A percentile compares a stretch with the other conserved stretches of the same genome.
These are phyloP conservation scores for Galium porrigens DNA, from an alignment of 305 asterid species.

Conservation along the genomic window DNA sequence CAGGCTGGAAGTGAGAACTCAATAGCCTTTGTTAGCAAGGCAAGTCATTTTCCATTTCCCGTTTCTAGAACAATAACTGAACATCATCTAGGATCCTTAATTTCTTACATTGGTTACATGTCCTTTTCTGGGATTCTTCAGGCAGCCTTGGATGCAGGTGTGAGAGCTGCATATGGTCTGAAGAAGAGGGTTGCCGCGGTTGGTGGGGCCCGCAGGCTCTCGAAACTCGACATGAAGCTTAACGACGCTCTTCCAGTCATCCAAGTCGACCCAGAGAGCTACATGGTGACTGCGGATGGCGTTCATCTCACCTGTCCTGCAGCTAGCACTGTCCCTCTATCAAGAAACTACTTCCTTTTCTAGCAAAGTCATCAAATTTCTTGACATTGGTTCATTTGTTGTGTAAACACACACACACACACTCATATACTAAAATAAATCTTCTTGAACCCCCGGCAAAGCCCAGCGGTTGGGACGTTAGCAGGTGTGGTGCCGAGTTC, in stretches of 20 bases:
- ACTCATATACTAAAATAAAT: no score
- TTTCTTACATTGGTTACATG: background rate
- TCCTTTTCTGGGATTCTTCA: constrained; percentile 13
- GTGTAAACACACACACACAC: background rate
- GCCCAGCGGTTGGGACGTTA: no score
- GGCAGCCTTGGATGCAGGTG: constrained; percentile 45
- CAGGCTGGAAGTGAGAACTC: constrained; percentile 72
- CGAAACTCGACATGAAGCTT: constrained; percentile 79
- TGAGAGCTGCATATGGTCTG: constrained; percentile 46
- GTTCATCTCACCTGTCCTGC: constrained; percentile 53
- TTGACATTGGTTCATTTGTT: background rate
- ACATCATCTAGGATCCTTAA: background rate
- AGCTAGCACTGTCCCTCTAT: constrained; percentile 61
- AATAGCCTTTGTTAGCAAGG: constrained; percentile 85
- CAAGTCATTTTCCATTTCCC: constrained; percentile 6
- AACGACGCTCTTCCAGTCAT: constrained; percentile 71
- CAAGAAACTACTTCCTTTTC: constrained; percentile 73
- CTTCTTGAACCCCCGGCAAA: no score
- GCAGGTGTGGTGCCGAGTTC: no score
- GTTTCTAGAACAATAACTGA: background rate
- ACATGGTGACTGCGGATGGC: constrained; percentile 61
- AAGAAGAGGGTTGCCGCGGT: constrained; percentile 64
- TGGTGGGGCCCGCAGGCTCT: constrained; percentile 50
- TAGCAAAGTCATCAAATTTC: constrained; percentile 14
- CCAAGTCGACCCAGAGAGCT: constrained; percentile 70